phyloP scores from a whole-genome alignment of 2,329 filamentous ascomycete species.

The Graphium sp. region DNA sequence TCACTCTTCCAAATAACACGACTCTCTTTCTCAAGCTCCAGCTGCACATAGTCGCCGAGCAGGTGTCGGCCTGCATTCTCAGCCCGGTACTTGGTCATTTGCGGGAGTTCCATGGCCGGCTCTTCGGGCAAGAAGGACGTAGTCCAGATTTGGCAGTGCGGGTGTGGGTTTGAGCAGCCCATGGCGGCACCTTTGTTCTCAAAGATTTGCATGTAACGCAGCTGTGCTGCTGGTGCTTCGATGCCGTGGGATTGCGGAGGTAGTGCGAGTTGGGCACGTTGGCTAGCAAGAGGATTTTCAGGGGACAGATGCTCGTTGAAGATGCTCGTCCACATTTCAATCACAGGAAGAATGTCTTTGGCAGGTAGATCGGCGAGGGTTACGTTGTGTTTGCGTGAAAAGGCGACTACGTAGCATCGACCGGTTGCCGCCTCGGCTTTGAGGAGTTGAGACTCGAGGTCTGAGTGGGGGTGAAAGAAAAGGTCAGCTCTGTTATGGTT shows the following conservation, averaged over 20 bases:
- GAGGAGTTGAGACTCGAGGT: constrained; percentile 59
- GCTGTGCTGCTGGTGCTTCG: constrained; percentile 3
- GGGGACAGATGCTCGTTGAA: constrained; percentile 70
- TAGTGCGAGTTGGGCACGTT: constrained; percentile 19
- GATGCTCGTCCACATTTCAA: constrained; percentile 82
- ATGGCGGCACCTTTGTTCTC: constrained; percentile 97
- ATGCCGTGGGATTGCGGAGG: too few species aligned
- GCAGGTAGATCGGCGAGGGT: constrained; percentile 82
- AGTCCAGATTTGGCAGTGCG: constrained; percentile 93
- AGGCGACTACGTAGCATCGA: constrained; percentile 93
- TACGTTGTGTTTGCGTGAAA: constrained; percentile 76
- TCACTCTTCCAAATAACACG: constrained; percentile 80
- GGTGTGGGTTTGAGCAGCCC: constrained; percentile 97
- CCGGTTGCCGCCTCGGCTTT: constrained; percentile 76
- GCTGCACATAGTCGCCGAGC: constrained; percentile 69
- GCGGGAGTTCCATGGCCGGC: constrained; percentile 58
- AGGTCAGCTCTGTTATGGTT: too few species aligned
- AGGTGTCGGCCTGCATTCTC: constrained; percentile 61
- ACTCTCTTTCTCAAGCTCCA: constrained; percentile 70
- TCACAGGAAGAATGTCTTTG: constrained; percentile 60
- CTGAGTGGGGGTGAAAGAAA: too few species aligned
- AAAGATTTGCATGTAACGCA: constrained; percentile 94
- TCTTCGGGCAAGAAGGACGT: constrained; percentile 86
- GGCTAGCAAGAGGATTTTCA: constrained; percentile 40
- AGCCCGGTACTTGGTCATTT: constrained; percentile 61